Evolutionary conservation across 2,329 filamentous ascomycete species (phyloP), one percentile per base, ranked within the genome.

Genomic region (Thielaviopsis cerberus): DNA sequence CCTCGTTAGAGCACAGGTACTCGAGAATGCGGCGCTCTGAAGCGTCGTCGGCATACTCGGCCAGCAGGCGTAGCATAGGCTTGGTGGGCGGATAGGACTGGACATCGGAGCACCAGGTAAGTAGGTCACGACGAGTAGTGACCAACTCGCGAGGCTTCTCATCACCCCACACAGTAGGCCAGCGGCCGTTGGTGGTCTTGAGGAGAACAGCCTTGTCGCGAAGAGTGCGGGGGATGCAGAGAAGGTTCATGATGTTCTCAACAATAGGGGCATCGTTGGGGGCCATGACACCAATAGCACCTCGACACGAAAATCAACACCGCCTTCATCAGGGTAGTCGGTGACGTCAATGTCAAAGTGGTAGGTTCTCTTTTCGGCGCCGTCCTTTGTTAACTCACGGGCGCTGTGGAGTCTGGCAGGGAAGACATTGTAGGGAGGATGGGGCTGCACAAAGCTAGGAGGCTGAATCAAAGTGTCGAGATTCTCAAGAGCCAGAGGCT

Each of bases 121-220:
- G 75, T n/a, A 98, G 75, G 68, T 94, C 91, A 54, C 91, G 80
- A 53, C 91, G 82, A 0, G 90, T 97, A 3, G 91, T 95, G 58
- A 90, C 75, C n/a, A 98, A 75, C 67, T 92, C 84, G 59, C 92
- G 81, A 6, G 90, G 72, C 69, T 86, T 72, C 22, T 97, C 91
- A 1, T 94, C 88, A 50, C 91, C 92, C 92, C 92, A 98, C 54
- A 98, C 94, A 0, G 92, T 98, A 3, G 92, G 92, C 91, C 91
- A 98, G 54, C 92, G 80, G 50, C 88, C 88, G 61, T 77, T 80
- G 37, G 78, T 81, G 0, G 92, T 97, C 68, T 82, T 83, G 64
- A 97, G 72, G 20, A 85, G 74, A 20, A 95, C 78, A 15, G 85
- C 84, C 74, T 88, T 92, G 71, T 94, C 86, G 27, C 92, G 85